Conservation (phyloP, 176 grass and related monocot genomes). For the Rhynchospora pubera region DNA sequence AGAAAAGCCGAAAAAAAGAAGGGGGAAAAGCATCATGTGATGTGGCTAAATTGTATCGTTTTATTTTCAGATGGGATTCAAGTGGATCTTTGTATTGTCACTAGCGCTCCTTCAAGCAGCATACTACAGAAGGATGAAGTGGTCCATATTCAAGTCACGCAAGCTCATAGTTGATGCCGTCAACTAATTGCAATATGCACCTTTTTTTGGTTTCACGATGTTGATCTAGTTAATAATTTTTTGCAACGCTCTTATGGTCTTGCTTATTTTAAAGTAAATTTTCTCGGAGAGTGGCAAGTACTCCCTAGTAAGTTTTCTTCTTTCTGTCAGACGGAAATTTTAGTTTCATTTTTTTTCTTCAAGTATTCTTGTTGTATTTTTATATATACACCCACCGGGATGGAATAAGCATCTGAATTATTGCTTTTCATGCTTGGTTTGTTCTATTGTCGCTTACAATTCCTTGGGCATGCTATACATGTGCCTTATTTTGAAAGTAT, state of each 20-base stretch:
- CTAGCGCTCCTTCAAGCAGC: constrained; percentile 95
- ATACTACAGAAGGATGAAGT: constrained; percentile 97
- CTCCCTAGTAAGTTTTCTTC: constrained; percentile 7
- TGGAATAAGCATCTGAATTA: constrained; percentile 25
- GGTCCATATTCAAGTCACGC: constrained; percentile 83
- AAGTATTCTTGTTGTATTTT: constrained; percentile 14
- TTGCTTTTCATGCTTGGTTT: not conserved
- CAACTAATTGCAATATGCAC: constrained; percentile 45
- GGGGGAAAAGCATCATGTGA: no score
- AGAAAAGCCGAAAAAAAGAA: not conserved
- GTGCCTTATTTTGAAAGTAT: not conserved
- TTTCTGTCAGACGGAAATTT: not conserved
- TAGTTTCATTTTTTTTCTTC: not conserved
- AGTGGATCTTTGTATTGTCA: constrained; percentile 96
- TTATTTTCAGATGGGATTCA: constrained; percentile 35
- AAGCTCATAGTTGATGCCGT: constrained; percentile 87
- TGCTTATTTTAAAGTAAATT: constrained; percentile 15
- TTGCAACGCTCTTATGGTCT: constrained; percentile 10
- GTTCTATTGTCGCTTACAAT: not conserved
- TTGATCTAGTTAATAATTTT: constrained; percentile 17
- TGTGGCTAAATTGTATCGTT: not conserved
- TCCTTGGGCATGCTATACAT: not conserved
- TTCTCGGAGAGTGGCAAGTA: constrained; percentile 19
- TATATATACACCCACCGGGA: not conserved
- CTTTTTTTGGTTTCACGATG: constrained; percentile 20